Conservation (phyloP, 345 rosid species). For the Hirschfeldia incana region DNA sequence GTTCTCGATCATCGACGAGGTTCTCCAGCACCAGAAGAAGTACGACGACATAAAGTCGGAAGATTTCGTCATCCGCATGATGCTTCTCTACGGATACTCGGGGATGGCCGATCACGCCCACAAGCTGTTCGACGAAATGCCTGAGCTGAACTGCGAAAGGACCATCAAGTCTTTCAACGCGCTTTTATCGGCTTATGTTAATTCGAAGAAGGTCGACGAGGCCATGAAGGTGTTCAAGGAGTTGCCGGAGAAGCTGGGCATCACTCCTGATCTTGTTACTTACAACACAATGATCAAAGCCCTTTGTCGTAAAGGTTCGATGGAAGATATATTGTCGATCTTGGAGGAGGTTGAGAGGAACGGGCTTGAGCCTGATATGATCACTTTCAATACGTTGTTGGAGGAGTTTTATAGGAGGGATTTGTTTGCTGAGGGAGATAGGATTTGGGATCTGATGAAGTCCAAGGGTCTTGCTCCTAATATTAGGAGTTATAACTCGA, state of each 20-base stretch:
- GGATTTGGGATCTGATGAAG: conserved; percentile 62
- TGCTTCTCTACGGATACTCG: conserved; percentile 51
- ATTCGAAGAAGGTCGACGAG: conserved; percentile 50
- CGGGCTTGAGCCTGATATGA: conserved; percentile 51
- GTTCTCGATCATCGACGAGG: conserved; percentile 54
- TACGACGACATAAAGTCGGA: conserved; percentile 61
- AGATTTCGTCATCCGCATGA: conserved; percentile 51
- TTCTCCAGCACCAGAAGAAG: conserved; percentile 75
- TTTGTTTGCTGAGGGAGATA: conserved; percentile 57
- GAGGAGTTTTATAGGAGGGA: conserved; percentile 51
- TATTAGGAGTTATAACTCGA: conserved; percentile 58
- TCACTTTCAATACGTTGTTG: conserved; percentile 65
- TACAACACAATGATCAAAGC: conserved; percentile 64
- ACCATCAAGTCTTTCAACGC: conserved; percentile 67
- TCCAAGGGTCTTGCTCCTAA: conserved; percentile 54
- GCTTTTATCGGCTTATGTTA: conserved; percentile 54
- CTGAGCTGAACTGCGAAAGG: conserved; percentile 51
- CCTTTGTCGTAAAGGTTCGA: conserved; percentile 50
- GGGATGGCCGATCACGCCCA: conserved; percentile 72
- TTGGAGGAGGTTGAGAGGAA: conserved; percentile 59
- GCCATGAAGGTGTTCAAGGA: conserved; percentile 42
- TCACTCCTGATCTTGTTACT: conserved; percentile 53
- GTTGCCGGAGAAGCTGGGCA: conserved; percentile 53
- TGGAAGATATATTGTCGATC: conserved; percentile 45
- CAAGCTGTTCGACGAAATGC: conserved; percentile 88